Conservation (phyloP, 441 rosid genomes). For the Eutrema salsugineum region DNA sequence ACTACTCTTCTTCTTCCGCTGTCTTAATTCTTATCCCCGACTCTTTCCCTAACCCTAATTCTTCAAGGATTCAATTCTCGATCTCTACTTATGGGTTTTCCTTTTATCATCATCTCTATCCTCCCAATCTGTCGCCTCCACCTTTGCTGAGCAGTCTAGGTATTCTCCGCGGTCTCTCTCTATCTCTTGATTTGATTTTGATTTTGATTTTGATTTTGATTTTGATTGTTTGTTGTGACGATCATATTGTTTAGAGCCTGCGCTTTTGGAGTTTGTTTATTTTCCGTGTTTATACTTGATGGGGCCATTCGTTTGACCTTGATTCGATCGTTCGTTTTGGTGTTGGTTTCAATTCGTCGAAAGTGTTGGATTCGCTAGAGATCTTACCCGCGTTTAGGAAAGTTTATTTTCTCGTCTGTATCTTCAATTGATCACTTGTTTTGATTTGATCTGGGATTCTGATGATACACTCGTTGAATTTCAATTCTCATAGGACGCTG, state of each 20-base stretch:
- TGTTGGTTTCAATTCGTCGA: neutral
- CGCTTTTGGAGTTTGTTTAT: slow-evolving; percentile 1
- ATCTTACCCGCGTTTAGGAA: neutral
- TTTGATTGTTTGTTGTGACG: slow-evolving; percentile 1
- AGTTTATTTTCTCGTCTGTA: neutral
- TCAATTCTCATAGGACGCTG: neutral
- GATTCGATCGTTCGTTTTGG: neutral
- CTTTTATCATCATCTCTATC: slow-evolving; percentile 1
- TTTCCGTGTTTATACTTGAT: neutral
- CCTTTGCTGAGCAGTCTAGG: slow-evolving; percentile 11
- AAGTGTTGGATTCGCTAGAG: neutral
- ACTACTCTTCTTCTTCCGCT: slow-evolving; percentile 27
- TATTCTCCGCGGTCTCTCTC: neutral
- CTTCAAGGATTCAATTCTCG: slow-evolving; percentile 6
- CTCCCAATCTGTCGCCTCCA: neutral
- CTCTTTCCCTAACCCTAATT: slow-evolving; percentile 46
- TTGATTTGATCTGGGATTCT: slow-evolving; percentile 8
- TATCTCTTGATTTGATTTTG: neutral
- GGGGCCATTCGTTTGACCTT: neutral
- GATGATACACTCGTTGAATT: neutral
- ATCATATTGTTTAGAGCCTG: slow-evolving; percentile 2
- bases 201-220: neutral
- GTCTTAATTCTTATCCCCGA: slow-evolving; percentile 16
- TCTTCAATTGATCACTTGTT: neutral
- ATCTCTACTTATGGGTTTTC: neutral